These are phyloP conservation scores for Phaeosphaeria sp. DNA, from an alignment of 2,329 filamentous ascomycete genomes.

Conservation along the genomic window DNA sequence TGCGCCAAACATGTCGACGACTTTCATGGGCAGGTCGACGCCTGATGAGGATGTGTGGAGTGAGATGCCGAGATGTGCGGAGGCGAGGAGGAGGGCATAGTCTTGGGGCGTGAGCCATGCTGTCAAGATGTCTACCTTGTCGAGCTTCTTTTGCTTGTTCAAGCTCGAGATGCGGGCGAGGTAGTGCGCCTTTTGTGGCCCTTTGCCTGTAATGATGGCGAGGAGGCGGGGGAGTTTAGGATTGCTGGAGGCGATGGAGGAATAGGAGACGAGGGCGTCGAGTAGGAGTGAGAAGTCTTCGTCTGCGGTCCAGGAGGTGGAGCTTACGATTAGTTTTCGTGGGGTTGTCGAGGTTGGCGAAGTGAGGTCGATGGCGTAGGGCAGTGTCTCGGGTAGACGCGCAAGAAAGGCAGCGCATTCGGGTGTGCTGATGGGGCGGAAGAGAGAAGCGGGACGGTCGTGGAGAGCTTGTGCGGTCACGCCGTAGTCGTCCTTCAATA, in stretches of 20 bases:
- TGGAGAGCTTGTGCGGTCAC: constrained; percentile 65
- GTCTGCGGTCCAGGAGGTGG: constrained; percentile 96
- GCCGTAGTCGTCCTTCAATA: constrained; percentile 71
- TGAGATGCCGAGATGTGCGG: constrained; percentile 87
- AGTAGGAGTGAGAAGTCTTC: constrained; percentile 93
- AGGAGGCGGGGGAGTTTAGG: constrained; percentile 70
- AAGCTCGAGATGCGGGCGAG: constrained; percentile 69
- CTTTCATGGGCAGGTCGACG: constrained; percentile 97
- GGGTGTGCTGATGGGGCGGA: constrained; percentile 69
- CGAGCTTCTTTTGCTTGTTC: constrained; percentile 66
- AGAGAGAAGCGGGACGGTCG: constrained; percentile 83
- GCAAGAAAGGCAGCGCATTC: constrained; percentile 63
- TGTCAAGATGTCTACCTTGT: constrained; percentile 74
- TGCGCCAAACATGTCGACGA: constrained; percentile 98
- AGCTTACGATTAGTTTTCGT: constrained; percentile 80
- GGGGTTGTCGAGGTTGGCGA: constrained; percentile 53
- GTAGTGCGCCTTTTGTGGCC: constrained; percentile 81
- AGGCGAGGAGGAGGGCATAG: constrained; percentile 83
- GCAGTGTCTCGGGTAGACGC: constrained; percentile 68
- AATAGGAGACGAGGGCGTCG: constrained; percentile 79
- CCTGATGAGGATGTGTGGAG: constrained; percentile 93
- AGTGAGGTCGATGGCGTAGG: constrained; percentile 64
- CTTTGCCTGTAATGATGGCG: constrained; percentile 93
- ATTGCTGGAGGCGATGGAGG: constrained; percentile 56
- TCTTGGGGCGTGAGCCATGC: constrained; percentile 85